Base-by-base conservation (phyloP, 257 asterid genomes). In the Capsicum pubescens region DNA sequence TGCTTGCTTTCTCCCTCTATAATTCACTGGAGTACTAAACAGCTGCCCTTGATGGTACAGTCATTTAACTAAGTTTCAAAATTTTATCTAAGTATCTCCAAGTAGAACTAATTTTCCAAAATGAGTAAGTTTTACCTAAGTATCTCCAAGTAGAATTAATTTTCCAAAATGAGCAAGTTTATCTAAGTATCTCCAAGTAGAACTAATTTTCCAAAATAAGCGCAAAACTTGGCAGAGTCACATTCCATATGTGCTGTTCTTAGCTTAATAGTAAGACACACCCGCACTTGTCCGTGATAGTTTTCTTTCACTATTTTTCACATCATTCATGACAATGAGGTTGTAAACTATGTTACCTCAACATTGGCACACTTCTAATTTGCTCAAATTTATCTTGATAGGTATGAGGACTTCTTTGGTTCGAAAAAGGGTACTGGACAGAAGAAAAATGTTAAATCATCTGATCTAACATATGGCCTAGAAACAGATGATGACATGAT, bases 381-480 rank as follows among this genome's bases (percentile, higher is more conserved):
- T 32, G 26, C 66, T 32, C 52, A 2, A 14, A 3, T 44, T 46
- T 21, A 44, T 61, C 55, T 82, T n/a, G 52, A 42, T 64, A 74
- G 50, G 55, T 58, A 79, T 85, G 97, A 93, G 35, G 98, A 93
- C 82, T 93, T 95, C 87, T 97, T 97, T 91, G 93, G 88, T 81
- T 87, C 86, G 32, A 89, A 85, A 69, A 91, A 67, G 82, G 86
- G 66, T 72, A 58, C 82, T 74, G 86, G 70, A 16, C 91, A 81
- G 89, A 93, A 86, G 92, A 92, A 89, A 90, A 91, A 88, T 60
- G 64, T 90, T 21, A 89, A 86, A 87, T 86, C 79, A 59, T 86
- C 63, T 84, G 85, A 88, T 81, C 90, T 83, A 86, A 89, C 95
- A 84, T 91, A 91, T 87, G 90, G 86, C 85, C 68, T 72, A 86